Base-by-base conservation (phyloP, 2,329 filamentous ascomycete genomes). In the Teratosphaeria pseudoeucalypti region DNA sequence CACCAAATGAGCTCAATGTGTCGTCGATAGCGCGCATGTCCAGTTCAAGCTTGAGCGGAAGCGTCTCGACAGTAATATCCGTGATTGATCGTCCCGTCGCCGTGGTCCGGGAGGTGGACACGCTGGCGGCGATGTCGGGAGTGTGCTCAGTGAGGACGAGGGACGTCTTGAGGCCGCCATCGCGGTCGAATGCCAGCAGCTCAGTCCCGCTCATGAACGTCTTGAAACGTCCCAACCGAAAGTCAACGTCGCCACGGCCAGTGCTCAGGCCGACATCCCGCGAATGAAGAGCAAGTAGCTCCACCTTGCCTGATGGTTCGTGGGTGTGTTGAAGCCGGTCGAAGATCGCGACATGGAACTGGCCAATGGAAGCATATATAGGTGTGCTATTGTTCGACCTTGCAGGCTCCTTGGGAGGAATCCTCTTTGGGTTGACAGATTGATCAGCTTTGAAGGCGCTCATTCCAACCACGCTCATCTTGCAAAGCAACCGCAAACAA, bases 1-100 rank as follows among this genome's bases (percentile, higher is more conserved):
- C 94, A 39, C 94, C 94, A 73, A 96, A 92, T 80, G 89, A 90
- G 59, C 85, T 84, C 61, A 97, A 85, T 0, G 89, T 89, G 67
- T 96, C 91, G 66, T 97, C 94, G 26, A 97, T 76, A 58, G 84
- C 83, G 63, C 87, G 86, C 16, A 96, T 76, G 69, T 97, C 89
- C 49, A 97, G 75, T 59, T 85, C 82, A 10, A 96, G 72, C 60
- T 86, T 83, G 1, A 96, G 73, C 6, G 92, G 90, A 10, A 95
- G 79, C 0, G 91, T 95, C 57, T 85, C 83, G 14, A 96, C 71
- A 34, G 88, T 84, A 16, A 88, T 64, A 6, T 71, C 67, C 3
- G 58, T 66, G 34, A 72, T 64, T 9, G 63, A 60, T 19, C 65
- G 60, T n/a, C 59, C 60, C 49, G 63, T 59, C 16, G 64, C 60